phyloP scores from a whole-genome alignment of 257 asterid species.

The Apocynum venetum region DNA sequence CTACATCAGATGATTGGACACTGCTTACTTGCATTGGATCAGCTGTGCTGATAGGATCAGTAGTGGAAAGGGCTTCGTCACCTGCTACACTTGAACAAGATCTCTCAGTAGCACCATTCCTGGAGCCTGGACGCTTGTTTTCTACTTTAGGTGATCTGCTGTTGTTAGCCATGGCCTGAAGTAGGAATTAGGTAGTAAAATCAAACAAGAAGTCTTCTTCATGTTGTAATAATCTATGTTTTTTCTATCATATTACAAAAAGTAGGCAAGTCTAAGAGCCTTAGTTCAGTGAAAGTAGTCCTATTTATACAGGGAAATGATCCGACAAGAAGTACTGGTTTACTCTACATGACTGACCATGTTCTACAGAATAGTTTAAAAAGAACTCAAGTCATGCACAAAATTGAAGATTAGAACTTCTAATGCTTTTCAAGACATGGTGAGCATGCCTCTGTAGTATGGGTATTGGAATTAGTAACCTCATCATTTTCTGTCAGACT shows the following conservation, averaged over 20 bases:
- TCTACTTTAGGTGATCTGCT: slow-evolving; percentile 28
- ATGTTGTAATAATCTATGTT: neutral
- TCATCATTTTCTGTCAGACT: neutral
- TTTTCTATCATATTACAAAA: neutral
- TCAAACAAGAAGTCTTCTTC: neutral
- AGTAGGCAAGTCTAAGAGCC: neutral
- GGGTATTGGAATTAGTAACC: neutral
- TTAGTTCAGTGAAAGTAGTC: neutral
- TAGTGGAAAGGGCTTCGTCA: slow-evolving; percentile 5
- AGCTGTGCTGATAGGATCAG: slow-evolving; percentile 9
- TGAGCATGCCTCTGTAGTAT: neutral
- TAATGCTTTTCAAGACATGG: neutral
- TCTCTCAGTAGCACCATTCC: slow-evolving; percentile 23
- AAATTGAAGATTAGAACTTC: neutral
- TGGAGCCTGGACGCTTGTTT: slow-evolving; percentile 24
- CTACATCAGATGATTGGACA: slow-evolving; percentile 34
- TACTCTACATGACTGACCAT: neutral
- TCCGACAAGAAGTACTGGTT: neutral
- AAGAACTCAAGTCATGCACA: neutral
- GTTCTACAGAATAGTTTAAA: neutral
- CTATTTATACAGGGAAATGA: neutral
- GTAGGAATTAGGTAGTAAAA: neutral
- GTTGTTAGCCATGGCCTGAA: slow-evolving; percentile 34
- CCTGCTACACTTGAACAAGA: slow-evolving; percentile 20
- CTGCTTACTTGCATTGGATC: slow-evolving; percentile 31